A percentile compares a stretch with the other conserved stretches of the same genome.
These are phyloP conservation scores for Geosmithia putterillii DNA, from an alignment of 2,329 filamentous ascomycete genomes.

Conservation along the genomic window DNA sequence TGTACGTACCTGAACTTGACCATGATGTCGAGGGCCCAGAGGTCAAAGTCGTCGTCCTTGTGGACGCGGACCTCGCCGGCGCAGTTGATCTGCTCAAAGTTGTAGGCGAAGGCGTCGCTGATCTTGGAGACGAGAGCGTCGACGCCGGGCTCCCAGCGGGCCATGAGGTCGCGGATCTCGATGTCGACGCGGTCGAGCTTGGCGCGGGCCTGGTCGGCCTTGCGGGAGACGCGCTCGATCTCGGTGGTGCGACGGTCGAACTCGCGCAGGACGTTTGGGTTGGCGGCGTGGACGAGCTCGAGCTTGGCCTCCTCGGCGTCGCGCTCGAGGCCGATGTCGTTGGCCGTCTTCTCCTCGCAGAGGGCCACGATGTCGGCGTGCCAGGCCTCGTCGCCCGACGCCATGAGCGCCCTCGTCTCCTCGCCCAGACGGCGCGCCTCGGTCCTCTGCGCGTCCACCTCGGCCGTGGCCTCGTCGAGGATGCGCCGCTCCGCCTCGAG, in stretches of 20 bases:
- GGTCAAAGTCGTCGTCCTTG: constrained; percentile 87
- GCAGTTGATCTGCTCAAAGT: constrained; percentile 89
- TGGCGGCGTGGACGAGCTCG: constrained; percentile 67
- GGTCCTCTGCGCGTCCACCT: constrained; percentile 23
- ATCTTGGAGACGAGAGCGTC: constrained; percentile 70
- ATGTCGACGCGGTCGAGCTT: constrained; percentile 41
- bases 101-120: constrained; percentile 82
- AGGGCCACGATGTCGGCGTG: constrained; percentile 29
- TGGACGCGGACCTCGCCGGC: constrained; percentile 80
- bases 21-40: constrained; percentile 86
- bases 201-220: constrained; percentile 40
- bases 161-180: constrained; percentile 54
- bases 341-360: constrained; percentile 36
- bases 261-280: constrained; percentile 62
- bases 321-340: constrained; percentile 62
- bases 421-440: constrained; percentile 14
- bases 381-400: constrained; percentile 24
- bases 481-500: constrained; percentile 33
- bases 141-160: constrained; percentile 71
- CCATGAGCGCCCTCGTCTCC: constrained; percentile 23
- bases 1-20: constrained; percentile 76
- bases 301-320: constrained; percentile 62
- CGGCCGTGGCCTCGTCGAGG: constrained; percentile 21
- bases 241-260: constrained; percentile 61
- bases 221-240: constrained; percentile 51